Base-by-base conservation (phyloP, 306 rosid species). In the Cotoneaster glaucophyllus region DNA sequence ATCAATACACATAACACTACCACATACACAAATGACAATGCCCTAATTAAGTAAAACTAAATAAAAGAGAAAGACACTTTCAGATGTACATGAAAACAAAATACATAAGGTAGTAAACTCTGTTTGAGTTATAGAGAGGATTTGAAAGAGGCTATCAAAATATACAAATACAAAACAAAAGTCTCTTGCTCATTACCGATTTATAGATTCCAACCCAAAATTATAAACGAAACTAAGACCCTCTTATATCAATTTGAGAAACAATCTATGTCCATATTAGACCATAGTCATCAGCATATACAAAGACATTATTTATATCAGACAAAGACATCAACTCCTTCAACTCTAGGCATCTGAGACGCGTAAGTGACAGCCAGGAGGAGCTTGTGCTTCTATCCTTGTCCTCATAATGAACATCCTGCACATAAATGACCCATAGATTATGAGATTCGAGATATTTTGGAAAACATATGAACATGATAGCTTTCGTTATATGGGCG, bases 361-460 rank as follows among this genome's bases (percentile, higher is more conserved):
- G 72, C 19, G 67, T 84, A 8, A 93, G 65, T 81, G 94, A 83
- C 86, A 89, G 76, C 87, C 93, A 70, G 87, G 4, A 69, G 98
- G 98, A 50, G 96, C 96, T 17, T 95, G 91, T 53, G 98, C 85
- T 3, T 90, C 93, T 73, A 78, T 87, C 85, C 76, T 90, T 90
- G 56, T 89, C 94, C 29, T 86, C 90, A 67, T 82, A 87, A 43
- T 88, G 96, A 75, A 90, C 82, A 75, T 93, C 98, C 96, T 93
- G 91, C 82, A 81, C 22, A 39, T 11, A 83, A 82, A 80, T 9
- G 37, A 74, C 43, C 64, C 2, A 61, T 56, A 39, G 12, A 39
- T 15, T 31, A 71, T 61, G 52, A 39, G 25, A 22, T 44, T 6
- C 10, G 68, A 31, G 13, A 32, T 26, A 24, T 28, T 28, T 64